Conservation (phyloP, 768 basidiomycete genomes). For the Trametes coccinea region DNA sequence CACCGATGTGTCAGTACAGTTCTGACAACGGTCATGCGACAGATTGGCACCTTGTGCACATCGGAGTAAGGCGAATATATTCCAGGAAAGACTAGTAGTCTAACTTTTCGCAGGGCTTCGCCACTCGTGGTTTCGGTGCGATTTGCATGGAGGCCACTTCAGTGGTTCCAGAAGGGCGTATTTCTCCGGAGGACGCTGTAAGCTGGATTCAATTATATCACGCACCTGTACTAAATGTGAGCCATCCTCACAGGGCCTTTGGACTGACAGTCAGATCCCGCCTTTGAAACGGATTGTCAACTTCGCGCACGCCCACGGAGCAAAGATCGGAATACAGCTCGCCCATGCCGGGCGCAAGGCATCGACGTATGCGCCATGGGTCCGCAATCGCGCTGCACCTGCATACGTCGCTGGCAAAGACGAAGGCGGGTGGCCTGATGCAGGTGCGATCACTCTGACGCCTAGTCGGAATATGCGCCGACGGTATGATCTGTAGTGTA, state of each 20-base stretch:
- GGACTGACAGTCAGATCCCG: slow-evolving; percentile 74
- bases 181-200: slow-evolving; percentile 74
- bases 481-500: slow-evolving; percentile 45
- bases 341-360: slow-evolving; percentile 79
- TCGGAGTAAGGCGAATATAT: slow-evolving; percentile 46
- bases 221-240: background rate
- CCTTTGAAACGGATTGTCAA: slow-evolving; percentile 70
- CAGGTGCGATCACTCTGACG: slow-evolving; percentile 40
- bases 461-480: background rate
- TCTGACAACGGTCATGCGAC: slow-evolving; percentile 73
- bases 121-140: slow-evolving; percentile 68
- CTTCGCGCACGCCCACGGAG: slow-evolving; percentile 70
- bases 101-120: slow-evolving; percentile 46
- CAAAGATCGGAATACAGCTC: slow-evolving; percentile 77
- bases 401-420: slow-evolving; percentile 44
- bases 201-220: slow-evolving; percentile 10
- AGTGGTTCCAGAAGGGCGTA: slow-evolving; percentile 72
- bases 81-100: background rate
- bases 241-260: slow-evolving; percentile 50
- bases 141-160: slow-evolving; percentile 77
- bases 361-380: slow-evolving; percentile 69
- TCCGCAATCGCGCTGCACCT: slow-evolving; percentile 38
- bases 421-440: slow-evolving; percentile 70
- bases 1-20: slow-evolving; percentile 86
- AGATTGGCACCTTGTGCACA: slow-evolving; percentile 82